phyloP scores from a whole-genome alignment of 2,329 filamentous ascomycete genomes.

The Xylariaceae sp. region DNA sequence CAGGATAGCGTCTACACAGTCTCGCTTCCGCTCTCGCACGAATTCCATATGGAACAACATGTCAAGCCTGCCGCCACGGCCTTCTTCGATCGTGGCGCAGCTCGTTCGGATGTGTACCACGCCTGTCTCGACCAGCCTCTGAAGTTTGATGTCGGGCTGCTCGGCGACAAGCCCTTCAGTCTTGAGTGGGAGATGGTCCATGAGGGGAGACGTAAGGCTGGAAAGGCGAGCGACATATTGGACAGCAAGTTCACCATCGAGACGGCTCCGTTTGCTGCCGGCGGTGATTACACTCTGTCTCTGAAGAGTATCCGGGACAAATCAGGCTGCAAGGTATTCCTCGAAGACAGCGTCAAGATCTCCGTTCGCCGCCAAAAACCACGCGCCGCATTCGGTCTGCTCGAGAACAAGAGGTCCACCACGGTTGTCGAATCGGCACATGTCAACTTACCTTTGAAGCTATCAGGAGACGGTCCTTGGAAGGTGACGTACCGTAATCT shows the following conservation, averaged over 20 bases:
- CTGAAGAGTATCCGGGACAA: constrained; percentile 82
- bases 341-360: constrained; percentile 81
- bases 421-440: constrained; percentile 71
- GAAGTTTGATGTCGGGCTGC: constrained; percentile 65
- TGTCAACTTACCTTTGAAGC: constrained; percentile 71
- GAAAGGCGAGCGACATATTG: constrained; percentile 59
- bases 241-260: constrained; percentile 62
- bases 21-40: constrained; percentile 26
- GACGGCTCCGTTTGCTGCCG: constrained; percentile 68
- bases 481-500: constrained; percentile 68
- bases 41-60: constrained; percentile 64
- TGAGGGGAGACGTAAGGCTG: constrained; percentile 74
- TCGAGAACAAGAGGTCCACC: constrained; percentile 73
- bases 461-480: constrained; percentile 85
- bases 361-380: constrained; percentile 84
- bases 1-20: constrained; percentile 77
- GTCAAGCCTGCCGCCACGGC: constrained; percentile 91
- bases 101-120: constrained; percentile 41
- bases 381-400: constrained; percentile 74
- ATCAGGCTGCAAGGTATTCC: constrained; percentile 76
- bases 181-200: constrained; percentile 92
- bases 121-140: constrained; percentile 81
- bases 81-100: constrained; percentile 51
- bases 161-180: constrained; percentile 80
- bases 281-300: constrained; percentile 85